Evolutionary conservation across 805 yeast species (phyloP), one percentile per base, ranked within the genome.

Genomic region (Maudiozyma turicensis): DNA sequence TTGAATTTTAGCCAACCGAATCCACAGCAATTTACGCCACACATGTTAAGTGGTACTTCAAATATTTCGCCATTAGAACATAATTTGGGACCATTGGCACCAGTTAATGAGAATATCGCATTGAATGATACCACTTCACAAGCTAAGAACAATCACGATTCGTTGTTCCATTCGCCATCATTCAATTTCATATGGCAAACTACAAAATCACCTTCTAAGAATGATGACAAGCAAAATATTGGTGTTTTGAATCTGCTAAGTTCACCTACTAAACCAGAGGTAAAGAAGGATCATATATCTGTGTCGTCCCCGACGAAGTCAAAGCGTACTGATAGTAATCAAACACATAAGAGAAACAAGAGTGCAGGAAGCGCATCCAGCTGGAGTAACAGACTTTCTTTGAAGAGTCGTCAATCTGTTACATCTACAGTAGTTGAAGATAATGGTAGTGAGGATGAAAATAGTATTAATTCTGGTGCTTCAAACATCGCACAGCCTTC

Each of bases 181-280:
- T 61, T 60, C 37, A 60, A 56, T 47, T 56, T 54, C 48, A 53
- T 60, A 29, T 62, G 66, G 66, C 59, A 59, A 42, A 46, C 50
- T 8, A 39, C 49, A 28, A 32, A 48, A 9, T 43, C 55, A 6
- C 44, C 55, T 3, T 37, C 47, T 4, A 46, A 48, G n/a, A 43
- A 11, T n/a, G 13, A 20, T n/a, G 9, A 20, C 10, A 43, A 44
- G 13, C 26, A 13, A 10, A 10, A 26, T 11, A 38, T 9, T 38
- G 29, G 31, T 42, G 26, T 14, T 15, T 39, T 7, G 30, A 37
- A 33, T 47, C 11, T 41, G 3, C 8, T 42, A 11, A 10, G 37
- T 31, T 42, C 44, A 14, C 44, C 44, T 30, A 31, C 44, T 9
- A 42, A 42, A 42, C 13, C 37, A 3, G 44, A 42, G 4, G n/a